phyloP scores from a whole-genome alignment of 2,329 filamentous ascomycete species.

The Massarina eburnea region DNA sequence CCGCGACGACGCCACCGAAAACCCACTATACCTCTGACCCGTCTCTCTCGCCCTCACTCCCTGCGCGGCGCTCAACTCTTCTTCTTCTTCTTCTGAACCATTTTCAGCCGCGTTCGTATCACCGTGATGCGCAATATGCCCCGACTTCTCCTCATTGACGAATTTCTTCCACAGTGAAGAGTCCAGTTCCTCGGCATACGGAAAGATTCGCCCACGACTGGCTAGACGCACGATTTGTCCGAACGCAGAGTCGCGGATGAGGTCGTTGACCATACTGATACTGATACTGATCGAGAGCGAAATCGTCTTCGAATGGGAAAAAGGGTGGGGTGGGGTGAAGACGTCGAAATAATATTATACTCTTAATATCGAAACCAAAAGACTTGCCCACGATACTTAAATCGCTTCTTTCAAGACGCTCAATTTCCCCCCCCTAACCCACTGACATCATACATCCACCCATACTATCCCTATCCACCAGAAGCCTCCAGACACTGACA shows the following conservation, averaged over 20 bases:
- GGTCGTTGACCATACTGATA: slow-evolving; percentile 23
- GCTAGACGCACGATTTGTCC: slow-evolving; percentile 47
- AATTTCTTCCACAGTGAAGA: slow-evolving; percentile 52
- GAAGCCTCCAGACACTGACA: background rate
- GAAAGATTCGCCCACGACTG: slow-evolving; percentile 40
- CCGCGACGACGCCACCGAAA: slow-evolving; percentile 14
- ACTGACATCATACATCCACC: background rate
- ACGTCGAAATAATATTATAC: background rate
- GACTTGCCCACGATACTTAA: background rate
- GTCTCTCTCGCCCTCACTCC: slow-evolving; percentile 1
- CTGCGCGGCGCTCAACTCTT: slow-evolving; percentile 12
- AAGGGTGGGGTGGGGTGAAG: background rate
- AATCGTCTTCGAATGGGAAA: background rate
- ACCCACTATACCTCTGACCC: slow-evolving; percentile 11
- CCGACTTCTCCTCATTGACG: slow-evolving; percentile 53
- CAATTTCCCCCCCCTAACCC: too few relatives aligned
- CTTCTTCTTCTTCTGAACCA: slow-evolving; percentile 34
- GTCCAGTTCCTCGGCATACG: slow-evolving; percentile 53
- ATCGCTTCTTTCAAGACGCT: background rate
- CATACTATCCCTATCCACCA: background rate
- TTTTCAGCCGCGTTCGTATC: slow-evolving; percentile 39
- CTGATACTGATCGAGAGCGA: too few relatives aligned
- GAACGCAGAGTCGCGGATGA: slow-evolving; percentile 49
- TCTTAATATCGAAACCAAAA: background rate
- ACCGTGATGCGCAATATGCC: slow-evolving; percentile 51